Conservation (phyloP, 805 yeast genomes). For the Sugiyamaella chiloensis region DNA sequence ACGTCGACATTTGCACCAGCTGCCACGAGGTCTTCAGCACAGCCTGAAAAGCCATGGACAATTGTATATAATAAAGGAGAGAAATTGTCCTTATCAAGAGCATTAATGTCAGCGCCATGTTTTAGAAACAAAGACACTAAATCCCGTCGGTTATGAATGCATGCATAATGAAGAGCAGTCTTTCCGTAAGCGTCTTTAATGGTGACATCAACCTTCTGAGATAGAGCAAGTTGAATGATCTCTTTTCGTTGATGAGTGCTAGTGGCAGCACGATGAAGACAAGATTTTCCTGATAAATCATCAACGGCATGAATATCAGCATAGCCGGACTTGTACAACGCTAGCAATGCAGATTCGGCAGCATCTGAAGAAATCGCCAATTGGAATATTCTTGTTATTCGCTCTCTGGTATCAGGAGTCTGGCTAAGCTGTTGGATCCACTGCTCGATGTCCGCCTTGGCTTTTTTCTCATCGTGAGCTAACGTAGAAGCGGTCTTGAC, state of each 20-base stretch:
- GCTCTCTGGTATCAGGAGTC: constrained; percentile 40
- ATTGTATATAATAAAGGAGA: constrained; percentile 82
- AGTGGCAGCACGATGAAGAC: constrained; percentile 63
- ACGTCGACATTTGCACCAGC: constrained; percentile 43
- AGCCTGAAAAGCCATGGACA: constrained; percentile 56
- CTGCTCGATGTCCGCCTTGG: constrained; percentile 40
- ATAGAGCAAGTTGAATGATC: constrained; percentile 33
- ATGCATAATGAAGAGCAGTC: constrained; percentile 83
- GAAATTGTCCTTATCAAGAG: constrained; percentile 45
- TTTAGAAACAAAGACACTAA: constrained; percentile 44
- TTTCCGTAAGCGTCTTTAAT: constrained; percentile 51
- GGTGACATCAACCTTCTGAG: constrained; percentile 29
- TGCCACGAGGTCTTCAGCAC: constrained; percentile 48
- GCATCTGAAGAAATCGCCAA: constrained; percentile 64
- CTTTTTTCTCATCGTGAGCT: constrained; percentile 32
- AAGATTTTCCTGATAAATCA: constrained; percentile 68
- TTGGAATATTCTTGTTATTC: constrained; percentile 68
- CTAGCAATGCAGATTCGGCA: constrained; percentile 56
- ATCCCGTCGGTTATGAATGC: constrained; percentile 48
- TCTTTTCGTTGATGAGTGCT: constrained; percentile 24
- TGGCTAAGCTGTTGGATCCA: constrained; percentile 44
- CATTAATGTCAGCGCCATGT: constrained; percentile 35
- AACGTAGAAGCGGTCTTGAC: constrained; percentile 36
- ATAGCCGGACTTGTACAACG: constrained; percentile 44
- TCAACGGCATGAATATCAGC: constrained; percentile 65